These are phyloP conservation scores for Cercophora sp. DNA, from an alignment of 495 filamentous ascomycete species.

Conservation along the genomic window DNA sequence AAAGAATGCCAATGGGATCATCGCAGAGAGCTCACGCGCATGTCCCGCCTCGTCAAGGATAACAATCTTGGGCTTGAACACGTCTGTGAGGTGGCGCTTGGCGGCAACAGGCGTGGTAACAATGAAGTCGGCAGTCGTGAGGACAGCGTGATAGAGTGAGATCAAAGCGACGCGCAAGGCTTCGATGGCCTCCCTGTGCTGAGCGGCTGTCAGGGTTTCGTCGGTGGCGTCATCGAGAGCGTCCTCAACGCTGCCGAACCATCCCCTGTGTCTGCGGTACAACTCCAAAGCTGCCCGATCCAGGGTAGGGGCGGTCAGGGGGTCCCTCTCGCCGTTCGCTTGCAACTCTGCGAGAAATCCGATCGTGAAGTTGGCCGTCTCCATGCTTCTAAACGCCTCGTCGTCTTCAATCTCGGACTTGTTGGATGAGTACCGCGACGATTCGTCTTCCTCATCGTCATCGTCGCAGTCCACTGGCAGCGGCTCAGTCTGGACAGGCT, in stretches of 20 bases:
- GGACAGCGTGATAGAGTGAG: conserved; percentile 17
- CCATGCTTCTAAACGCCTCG: no score
- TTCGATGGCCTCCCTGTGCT: background rate
- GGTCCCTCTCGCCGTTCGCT: background rate
- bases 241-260: no score
- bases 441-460: no score
- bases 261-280: conserved; percentile 3
- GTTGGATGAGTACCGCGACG: no score
- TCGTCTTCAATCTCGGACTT: no score
- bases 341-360: no score
- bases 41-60: conserved; percentile 26
- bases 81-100: conserved; percentile 13
- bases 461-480: no score
- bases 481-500: no score
- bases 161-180: background rate
- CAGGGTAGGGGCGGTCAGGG: conserved; percentile 11
- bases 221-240: no score
- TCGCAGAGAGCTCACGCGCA: conserved; percentile 21
- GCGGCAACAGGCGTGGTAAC: conserved; percentile 25
- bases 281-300: conserved; percentile 23
- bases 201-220: background rate
- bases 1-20: conserved; percentile 27
- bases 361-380: no score
- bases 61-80: conserved; percentile 24
- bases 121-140: conserved; percentile 22